These are phyloP conservation scores for Micromonas commoda DNA, from an alignment of 139 green algal genomes.

Conservation along the genomic window DNA sequence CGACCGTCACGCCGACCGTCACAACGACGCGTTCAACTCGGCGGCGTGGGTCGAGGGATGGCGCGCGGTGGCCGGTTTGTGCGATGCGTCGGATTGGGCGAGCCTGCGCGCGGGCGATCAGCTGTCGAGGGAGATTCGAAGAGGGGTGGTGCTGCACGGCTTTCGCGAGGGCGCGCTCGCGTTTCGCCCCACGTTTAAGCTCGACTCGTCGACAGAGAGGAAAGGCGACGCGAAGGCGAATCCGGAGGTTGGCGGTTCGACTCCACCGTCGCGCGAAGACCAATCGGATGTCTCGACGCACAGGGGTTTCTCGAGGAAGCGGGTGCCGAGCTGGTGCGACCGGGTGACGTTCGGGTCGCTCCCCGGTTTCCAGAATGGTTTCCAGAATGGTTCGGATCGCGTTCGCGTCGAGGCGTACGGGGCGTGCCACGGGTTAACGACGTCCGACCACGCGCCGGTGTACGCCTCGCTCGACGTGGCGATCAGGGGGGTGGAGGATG, in stretches of 20 bases:
- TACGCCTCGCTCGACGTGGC: neutral
- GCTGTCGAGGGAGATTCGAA: neutral
- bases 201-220: neutral
- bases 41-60: neutral
- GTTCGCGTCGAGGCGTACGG: neutral
- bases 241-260: neutral
- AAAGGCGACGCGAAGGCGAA: neutral
- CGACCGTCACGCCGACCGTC: no score
- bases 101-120: neutral
- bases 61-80: neutral
- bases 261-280: neutral
- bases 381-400: neutral
- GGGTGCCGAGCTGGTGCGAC: constrained; percentile 15
- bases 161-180: constrained; percentile 16
- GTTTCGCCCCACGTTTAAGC: constrained; percentile 27
- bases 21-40: no score
- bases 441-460: constrained; percentile 20
- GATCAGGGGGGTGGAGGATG: neutral
- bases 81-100: neutral
- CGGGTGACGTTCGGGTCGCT: constrained; percentile 22
- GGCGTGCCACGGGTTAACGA: neutral
- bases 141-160: neutral
- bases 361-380: neutral
- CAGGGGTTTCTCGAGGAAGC: constrained; percentile 7
- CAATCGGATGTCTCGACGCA: neutral